Conservation (phyloP, 495 filamentous ascomycete genomes). For the Cairneyella variabilis region DNA sequence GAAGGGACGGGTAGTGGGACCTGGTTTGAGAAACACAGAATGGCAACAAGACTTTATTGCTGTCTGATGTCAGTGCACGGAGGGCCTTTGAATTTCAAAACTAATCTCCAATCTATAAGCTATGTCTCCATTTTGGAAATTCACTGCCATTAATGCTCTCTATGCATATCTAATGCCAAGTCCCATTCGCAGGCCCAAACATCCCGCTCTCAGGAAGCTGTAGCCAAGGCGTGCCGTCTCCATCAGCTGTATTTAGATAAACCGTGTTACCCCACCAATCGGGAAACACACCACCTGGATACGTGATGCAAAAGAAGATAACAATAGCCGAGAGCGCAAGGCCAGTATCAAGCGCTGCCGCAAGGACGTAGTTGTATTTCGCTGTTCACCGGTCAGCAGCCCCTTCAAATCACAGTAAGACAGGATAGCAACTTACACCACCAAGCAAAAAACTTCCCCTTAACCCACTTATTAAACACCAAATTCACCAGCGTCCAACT, state of each 20-base stretch:
- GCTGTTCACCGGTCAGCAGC: slow-evolving; percentile 37
- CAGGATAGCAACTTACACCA: slow-evolving; percentile 66
- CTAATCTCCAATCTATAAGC: no score
- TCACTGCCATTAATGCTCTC: no score
- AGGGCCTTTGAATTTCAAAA: no score
- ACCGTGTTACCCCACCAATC: slow-evolving; percentile 43
- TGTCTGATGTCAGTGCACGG: no score
- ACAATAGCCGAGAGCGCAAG: slow-evolving; percentile 39
- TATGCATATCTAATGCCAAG: slow-evolving; percentile 27
- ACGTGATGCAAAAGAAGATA: slow-evolving; percentile 42
- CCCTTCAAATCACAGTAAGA: slow-evolving; percentile 59
- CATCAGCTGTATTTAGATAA: slow-evolving; percentile 38
- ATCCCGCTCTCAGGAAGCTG: slow-evolving; percentile 8
- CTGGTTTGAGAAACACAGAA: no score
- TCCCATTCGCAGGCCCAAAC: slow-evolving; percentile 38
- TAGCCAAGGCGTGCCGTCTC: slow-evolving; percentile 30
- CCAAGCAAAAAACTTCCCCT: slow-evolving; percentile 55
- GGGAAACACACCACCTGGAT: slow-evolving; percentile 37
- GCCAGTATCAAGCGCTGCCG: slow-evolving; percentile 51
- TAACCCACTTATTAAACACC: slow-evolving; percentile 58
- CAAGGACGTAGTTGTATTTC: slow-evolving; percentile 60
- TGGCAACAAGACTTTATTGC: no score
- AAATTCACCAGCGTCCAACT: slow-evolving; percentile 49
- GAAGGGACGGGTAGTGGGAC: no score
- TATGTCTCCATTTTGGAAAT: no score